A percentile compares a stretch with the other conserved stretches of the same genome.
phyloP scores from a whole-genome alignment of 192 early-diverging fungal species.

The Coemansia asiatica region DNA sequence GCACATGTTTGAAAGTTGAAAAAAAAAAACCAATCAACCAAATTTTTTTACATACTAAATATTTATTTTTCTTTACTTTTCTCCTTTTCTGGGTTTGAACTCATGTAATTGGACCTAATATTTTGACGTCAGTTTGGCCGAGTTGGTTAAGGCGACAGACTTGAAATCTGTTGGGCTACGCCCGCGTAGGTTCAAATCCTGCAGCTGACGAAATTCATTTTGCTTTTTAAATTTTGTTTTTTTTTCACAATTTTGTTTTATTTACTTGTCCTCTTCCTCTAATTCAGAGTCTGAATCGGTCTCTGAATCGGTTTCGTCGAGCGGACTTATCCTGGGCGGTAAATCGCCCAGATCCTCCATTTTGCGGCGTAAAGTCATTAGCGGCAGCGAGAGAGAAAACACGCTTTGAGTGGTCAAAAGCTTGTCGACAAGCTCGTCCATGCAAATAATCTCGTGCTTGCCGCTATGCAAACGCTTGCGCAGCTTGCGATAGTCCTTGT shows the following conservation, averaged over 20 bases:
- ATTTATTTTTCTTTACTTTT: too few relatives aligned
- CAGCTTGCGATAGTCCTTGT: constrained; percentile 86
- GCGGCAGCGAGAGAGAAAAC: constrained; percentile 88
- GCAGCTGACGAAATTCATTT: constrained; percentile 17
- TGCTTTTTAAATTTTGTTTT: background rate
- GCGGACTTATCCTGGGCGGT: constrained; percentile 72
- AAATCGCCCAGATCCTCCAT: constrained; percentile 86
- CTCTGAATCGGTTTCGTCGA: constrained; percentile 43
- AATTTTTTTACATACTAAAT: too few relatives aligned
- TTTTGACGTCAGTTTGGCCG: constrained; percentile 16
- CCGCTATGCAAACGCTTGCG: constrained; percentile 47
- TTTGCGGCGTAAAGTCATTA: constrained; percentile 72
- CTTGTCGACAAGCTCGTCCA: constrained; percentile 92
- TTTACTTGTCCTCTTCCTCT: constrained; percentile 56
- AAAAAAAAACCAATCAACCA: background rate
- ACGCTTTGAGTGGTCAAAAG: constrained; percentile 76
- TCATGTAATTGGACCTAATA: background rate
- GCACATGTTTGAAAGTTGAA: background rate
- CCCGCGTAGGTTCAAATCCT: constrained; percentile 52
- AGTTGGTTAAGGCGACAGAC: constrained; percentile 24
- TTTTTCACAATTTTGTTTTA: background rate
- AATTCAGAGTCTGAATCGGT: background rate
- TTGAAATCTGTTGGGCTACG: constrained; percentile 36
- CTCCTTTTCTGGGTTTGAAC: background rate
- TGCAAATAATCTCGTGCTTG: constrained; percentile 59